phyloP scores from a whole-genome alignment of 2,329 filamentous ascomycete species.

The Talaromyces sp. region DNA sequence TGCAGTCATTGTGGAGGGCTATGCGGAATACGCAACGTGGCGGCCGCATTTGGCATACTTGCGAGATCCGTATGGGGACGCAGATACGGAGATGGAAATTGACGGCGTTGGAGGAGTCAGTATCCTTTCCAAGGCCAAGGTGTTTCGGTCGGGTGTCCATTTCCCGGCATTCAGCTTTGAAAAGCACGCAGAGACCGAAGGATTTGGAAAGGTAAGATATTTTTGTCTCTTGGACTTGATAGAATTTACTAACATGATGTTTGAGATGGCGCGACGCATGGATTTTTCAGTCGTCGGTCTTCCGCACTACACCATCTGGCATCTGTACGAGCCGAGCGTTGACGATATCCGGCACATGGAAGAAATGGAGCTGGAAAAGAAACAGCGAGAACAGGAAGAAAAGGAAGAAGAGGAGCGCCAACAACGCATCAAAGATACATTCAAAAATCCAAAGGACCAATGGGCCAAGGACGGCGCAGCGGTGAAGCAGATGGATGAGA shows the following conservation, averaged over 20 bases:
- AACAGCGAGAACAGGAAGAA: slow-evolving; percentile 74
- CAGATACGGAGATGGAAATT: slow-evolving; percentile 99
- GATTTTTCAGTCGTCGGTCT: slow-evolving; percentile 89
- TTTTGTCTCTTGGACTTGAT: background rate
- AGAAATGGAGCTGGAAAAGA: slow-evolving; percentile 88
- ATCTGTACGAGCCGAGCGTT: slow-evolving; percentile 97
- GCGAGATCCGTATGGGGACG: slow-evolving; percentile 92
- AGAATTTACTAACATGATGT: slow-evolving; percentile 16
- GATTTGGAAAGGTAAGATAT: slow-evolving; percentile 82
- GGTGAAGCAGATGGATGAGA: slow-evolving; percentile 62
- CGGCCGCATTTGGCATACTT: slow-evolving; percentile 93
- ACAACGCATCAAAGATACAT: slow-evolving; percentile 74
- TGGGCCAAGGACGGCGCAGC: slow-evolving; percentile 88
- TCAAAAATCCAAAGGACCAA: slow-evolving; percentile 67
- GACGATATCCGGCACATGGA: slow-evolving; percentile 98
- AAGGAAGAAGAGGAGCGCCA: slow-evolving; percentile 64
- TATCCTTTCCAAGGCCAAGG: slow-evolving; percentile 90
- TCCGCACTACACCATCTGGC: slow-evolving; percentile 98
- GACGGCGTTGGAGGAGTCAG: slow-evolving; percentile 96
- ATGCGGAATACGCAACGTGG: slow-evolving; percentile 98
- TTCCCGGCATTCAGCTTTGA: slow-evolving; percentile 98
- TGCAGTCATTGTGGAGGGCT: slow-evolving; percentile 96
- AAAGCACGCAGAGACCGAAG: slow-evolving; percentile 97
- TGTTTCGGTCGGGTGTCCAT: slow-evolving; percentile 91
- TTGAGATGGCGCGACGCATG: slow-evolving; percentile 94